Evolutionary conservation across 2,329 filamentous ascomycete genomes (phyloP), one percentile per base, ranked within the genome.

Genomic region (Metarhizium brunneum): DNA sequence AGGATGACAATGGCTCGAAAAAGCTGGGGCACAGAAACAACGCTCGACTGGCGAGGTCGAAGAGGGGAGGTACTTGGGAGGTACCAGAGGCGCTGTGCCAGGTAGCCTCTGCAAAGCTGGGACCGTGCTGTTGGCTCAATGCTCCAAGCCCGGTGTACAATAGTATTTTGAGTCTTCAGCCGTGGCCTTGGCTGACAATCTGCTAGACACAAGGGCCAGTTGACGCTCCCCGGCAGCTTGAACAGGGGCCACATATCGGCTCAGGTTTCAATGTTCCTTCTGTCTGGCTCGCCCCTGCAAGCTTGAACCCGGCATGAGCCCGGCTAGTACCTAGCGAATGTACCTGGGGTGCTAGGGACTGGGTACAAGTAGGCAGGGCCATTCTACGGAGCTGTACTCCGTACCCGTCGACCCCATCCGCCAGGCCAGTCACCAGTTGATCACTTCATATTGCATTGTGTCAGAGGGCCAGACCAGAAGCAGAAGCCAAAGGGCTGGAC

Each of bases 201-300:
- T 48, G 6, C 42, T 6, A 45, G 42, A 45, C 38, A 11, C 38
- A 11, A 40, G 11, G 13, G 11, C 42, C n/a, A 45, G 14, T 42
- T 6, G 42, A 45, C 42, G 42, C 42, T 42, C 42, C 42, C 42
- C 42, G n/a, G 42, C 42, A 20, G 42, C 42, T 45, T 47, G 51
- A 25, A 53, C 13, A 32, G 20, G 48, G 54, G 48, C 30, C 48
- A 25, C 29, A 13, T 14, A 14, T 53, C 25, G 48, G 54, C 48
- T 52, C 42, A 52, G 50, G 40, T 38, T 52, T 55, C 18, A 18
- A 18, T 18, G 18, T 18, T 18, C 25, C 43, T 55, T 42, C 47
- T 40, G 35, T 50, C 47, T 51, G 38, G 48, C 30, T 14, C 30
- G 47, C 38, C 53, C 47, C 53, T 54, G 53, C 40, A 51, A 51